phyloP scores from a whole-genome alignment of 495 filamentous ascomycete genomes.

The Annulohypoxylon maeteangense region DNA sequence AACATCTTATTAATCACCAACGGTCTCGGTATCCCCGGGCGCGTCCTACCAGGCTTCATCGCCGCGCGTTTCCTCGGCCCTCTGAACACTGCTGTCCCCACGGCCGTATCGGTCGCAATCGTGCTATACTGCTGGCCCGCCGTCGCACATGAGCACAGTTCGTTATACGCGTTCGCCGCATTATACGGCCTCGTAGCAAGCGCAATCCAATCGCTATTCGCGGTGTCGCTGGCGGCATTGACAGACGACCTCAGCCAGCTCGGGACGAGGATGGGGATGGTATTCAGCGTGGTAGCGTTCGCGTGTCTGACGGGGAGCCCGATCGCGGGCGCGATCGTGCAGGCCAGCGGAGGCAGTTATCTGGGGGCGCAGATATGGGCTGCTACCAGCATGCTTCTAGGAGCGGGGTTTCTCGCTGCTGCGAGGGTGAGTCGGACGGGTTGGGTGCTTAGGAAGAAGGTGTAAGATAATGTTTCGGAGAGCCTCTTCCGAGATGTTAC shows the following conservation, averaged over 20 bases:
- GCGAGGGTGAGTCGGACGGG: constrained; percentile 16
- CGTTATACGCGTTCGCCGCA: constrained; percentile 62
- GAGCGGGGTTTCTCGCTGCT: constrained; percentile 1
- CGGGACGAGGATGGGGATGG: constrained; percentile 76
- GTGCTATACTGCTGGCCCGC: constrained; percentile 67
- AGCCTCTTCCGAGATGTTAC: not conserved
- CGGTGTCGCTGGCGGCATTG: constrained; percentile 68
- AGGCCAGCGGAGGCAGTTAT: constrained; percentile 6
- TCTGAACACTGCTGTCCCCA: constrained; percentile 68
- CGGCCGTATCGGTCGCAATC: constrained; percentile 59
- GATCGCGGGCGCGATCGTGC: constrained; percentile 69
- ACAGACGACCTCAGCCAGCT: constrained; percentile 67
- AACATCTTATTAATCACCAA: constrained; percentile 41
- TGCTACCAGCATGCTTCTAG: constrained; percentile 11
- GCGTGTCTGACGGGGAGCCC: constrained; percentile 73
- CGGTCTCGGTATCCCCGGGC: constrained; percentile 38
- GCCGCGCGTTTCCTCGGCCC: constrained; percentile 54
- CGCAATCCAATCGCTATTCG: constrained; percentile 71
- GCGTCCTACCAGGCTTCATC: constrained; percentile 30
- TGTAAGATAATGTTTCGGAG: not conserved
- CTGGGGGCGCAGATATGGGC: constrained; percentile 20
- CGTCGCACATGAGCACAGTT: constrained; percentile 56
- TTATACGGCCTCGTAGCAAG: constrained; percentile 77
- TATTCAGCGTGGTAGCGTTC: constrained; percentile 63
- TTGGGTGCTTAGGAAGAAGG: constrained; percentile 8